Percentiles rank a stretch among this genome's conserved stretches.
phyloP scores from a whole-genome alignment of 305 asterid genomes.

The Solanum hybrid region DNA sequence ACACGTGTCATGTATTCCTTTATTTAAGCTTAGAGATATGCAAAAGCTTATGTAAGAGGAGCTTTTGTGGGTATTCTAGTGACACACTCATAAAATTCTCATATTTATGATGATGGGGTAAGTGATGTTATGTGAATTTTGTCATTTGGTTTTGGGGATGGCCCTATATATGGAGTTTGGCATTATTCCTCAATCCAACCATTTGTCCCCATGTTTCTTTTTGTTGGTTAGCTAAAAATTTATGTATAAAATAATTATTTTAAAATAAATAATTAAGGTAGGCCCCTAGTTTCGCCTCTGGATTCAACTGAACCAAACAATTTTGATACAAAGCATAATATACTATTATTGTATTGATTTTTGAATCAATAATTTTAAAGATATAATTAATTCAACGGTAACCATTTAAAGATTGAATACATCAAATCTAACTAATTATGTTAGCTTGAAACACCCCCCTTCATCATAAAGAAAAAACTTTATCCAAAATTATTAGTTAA shows the following conservation, averaged over 20 bases:
- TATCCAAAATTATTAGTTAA: background rate
- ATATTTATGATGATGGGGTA: slow-evolving; percentile 1
- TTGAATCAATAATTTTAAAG: background rate
- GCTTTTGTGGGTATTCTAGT: background rate
- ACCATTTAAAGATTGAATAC: background rate
- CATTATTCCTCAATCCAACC: background rate
- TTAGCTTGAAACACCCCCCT: background rate
- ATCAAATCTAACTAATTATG: background rate
- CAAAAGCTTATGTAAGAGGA: background rate
- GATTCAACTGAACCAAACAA: background rate
- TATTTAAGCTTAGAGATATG: background rate
- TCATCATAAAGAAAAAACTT: background rate
- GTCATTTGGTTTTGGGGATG: background rate
- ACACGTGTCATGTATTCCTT: background rate
- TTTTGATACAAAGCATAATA: background rate
- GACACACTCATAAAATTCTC: background rate
- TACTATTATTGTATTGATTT: background rate
- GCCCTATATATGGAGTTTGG: background rate
- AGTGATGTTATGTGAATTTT: background rate
- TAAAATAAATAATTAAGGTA: background rate
- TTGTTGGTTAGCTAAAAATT: background rate
- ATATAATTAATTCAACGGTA: background rate
- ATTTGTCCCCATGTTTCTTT: background rate
- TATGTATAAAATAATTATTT: background rate
- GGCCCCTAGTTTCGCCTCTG: background rate